These are phyloP conservation scores for Mycosphaerella sp. DNA, from an alignment of 2,329 filamentous ascomycete genomes.

Conservation along the genomic window DNA sequence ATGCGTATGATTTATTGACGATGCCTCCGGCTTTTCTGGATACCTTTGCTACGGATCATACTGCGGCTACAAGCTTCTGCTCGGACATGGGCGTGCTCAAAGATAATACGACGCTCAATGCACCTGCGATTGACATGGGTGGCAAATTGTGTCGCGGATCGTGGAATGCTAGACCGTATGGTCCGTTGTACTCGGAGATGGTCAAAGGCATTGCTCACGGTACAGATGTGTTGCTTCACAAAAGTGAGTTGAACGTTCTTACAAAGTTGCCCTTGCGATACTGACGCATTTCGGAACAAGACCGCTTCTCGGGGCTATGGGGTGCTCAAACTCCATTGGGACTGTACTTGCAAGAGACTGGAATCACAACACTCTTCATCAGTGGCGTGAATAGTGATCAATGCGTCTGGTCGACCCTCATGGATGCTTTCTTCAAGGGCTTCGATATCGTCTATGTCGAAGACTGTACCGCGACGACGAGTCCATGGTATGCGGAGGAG, in stretches of 20 bases:
- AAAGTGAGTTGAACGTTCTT: conserved; percentile 27
- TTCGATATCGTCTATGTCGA: conserved; percentile 32
- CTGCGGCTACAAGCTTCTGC: conserved; percentile 28
- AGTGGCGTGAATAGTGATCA: conserved; percentile 33
- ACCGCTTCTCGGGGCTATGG: conserved; percentile 28
- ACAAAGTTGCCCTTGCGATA: conserved; percentile 2
- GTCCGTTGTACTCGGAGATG: conserved; percentile 25
- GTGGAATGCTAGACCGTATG: conserved; percentile 33
- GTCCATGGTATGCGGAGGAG: conserved; percentile 30
- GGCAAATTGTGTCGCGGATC: conserved; percentile 27
- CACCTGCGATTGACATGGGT: conserved; percentile 22
- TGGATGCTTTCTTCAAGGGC: conserved; percentile 34
- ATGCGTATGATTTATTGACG: conserved; percentile 29
- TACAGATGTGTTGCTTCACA: conserved; percentile 31
- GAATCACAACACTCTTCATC: conserved; percentile 33
- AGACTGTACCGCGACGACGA: conserved; percentile 29
- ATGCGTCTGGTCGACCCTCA: conserved; percentile 32
- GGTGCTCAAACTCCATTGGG: conserved; percentile 32
- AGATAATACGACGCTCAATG: conserved; percentile 20
- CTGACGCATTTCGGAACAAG: neutral
- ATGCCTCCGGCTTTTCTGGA: conserved; percentile 30
- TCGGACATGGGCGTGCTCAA: conserved; percentile 30
- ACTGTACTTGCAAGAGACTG: conserved; percentile 31
- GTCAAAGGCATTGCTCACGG: conserved; percentile 26
- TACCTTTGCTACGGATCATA: conserved; percentile 25